Percentiles rank a stretch among this genome's conserved stretches.
Evolutionary conservation across 805 yeast genomes (phyloP).

Genomic region (Debaryomyces castellii): DNA sequence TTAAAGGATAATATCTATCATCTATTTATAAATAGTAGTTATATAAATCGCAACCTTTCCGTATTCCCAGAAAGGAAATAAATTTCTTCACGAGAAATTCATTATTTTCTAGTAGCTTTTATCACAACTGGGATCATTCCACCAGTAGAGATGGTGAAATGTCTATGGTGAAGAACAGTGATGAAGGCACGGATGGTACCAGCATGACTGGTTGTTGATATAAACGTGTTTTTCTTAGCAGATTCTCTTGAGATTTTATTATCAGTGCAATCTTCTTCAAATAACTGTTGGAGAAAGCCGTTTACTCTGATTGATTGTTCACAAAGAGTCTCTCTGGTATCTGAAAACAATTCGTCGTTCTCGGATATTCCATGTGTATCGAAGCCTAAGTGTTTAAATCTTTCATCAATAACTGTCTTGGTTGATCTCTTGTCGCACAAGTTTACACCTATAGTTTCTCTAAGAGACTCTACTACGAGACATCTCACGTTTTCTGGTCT

Average conservation of each 20-base stretch:
- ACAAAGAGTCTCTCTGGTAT: slow-evolving; percentile 42
- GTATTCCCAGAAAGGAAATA: slow-evolving; percentile 1
- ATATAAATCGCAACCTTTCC: neutral
- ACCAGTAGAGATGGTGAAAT: slow-evolving; percentile 61
- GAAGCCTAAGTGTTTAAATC: slow-evolving; percentile 38
- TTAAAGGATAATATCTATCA: neutral
- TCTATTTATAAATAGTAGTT: neutral
- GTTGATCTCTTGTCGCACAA: slow-evolving; percentile 58
- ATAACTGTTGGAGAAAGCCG: slow-evolving; percentile 37
- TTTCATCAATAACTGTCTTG: slow-evolving; percentile 33
- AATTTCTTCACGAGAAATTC: neutral
- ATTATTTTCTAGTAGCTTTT: slow-evolving; percentile 31
- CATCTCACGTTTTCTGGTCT: slow-evolving; percentile 25
- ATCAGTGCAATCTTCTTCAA: slow-evolving; percentile 16
- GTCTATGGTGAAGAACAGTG: slow-evolving; percentile 49
- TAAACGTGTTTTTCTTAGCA: slow-evolving; percentile 18
- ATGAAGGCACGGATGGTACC: slow-evolving; percentile 50
- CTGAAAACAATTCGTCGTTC: slow-evolving; percentile 47
- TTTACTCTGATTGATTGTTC: slow-evolving; percentile 53
- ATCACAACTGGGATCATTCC: slow-evolving; percentile 63
- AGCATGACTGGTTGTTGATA: slow-evolving; percentile 52
- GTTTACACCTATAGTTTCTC: slow-evolving; percentile 63
- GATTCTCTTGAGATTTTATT: slow-evolving; percentile 8
- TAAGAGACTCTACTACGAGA: slow-evolving; percentile 40
- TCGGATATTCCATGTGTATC: slow-evolving; percentile 45